Evolutionary conservation across 805 yeast genomes (phyloP), one percentile per base, ranked within the genome.

Genomic region (Lipomyces kockii): DNA sequence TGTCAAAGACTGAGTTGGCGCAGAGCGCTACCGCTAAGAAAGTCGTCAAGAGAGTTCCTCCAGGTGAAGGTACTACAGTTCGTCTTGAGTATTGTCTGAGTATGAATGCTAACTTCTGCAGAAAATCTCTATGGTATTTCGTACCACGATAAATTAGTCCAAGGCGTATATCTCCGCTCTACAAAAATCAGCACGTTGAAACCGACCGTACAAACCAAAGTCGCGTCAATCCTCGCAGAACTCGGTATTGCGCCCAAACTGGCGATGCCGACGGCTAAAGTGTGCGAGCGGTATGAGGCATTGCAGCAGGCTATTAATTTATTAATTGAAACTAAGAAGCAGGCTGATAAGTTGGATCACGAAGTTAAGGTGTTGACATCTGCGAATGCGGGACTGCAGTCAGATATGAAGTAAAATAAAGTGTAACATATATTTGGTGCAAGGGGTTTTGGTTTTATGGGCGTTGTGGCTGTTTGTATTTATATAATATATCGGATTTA

Each of bases 201-300:
- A 73, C 94, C 97, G 2, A 87, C 89, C 52, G 81, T 88, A 7
- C 92, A 89, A 72, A 81, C 85, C 32, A 88, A 86, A 74, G 85
- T 89, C 8, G 77, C 79, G 35, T 84, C 85, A 20, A 83, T 87
- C 11, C 78, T 94, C 67, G 89, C 88, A 65, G 99, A 95, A 75
- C 78, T 95, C 67, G 92, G 88, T 2, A 79, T 95, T 9, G 89
- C 97, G 0, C 79, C 87, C 3, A 88, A 89, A 71, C 63, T 73
- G 55, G 98, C 98, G 0, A 89, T 95, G 89, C 94, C 97, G 3
- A 90, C 98, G 0, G 86, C 89, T 46, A 86, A 83, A 62, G 92
- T 93, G 0, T 85, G 91, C 78, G 83, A 87, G 6, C 87, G 86
- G 74, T 92, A 89, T 75, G 98, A 94, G 73, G 86, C 86, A 65